phyloP scores from a whole-genome alignment of 495 filamentous ascomycete species.

The Penicillium antarcticum region DNA sequence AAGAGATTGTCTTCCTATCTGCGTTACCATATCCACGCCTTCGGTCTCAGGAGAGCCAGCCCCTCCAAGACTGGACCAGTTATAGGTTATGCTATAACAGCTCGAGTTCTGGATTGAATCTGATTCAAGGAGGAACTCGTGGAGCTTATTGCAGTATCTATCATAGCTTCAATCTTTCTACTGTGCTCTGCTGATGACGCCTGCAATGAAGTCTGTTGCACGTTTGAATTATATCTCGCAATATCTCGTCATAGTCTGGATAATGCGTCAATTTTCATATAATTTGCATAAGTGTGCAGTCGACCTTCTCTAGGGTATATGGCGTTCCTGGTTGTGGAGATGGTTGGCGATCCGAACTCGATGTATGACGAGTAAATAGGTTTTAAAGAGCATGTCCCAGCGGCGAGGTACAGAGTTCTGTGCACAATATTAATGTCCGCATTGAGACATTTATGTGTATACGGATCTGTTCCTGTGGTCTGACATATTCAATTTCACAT shows the following conservation, averaged over 20 bases:
- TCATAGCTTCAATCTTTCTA: not conserved
- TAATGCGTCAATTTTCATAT: not conserved
- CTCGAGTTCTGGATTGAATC: not conserved
- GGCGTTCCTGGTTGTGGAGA: not conserved
- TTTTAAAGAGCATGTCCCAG: not conserved
- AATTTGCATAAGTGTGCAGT: not conserved
- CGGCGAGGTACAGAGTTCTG: not conserved
- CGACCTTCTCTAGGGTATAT: not conserved
- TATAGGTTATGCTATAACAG: not conserved
- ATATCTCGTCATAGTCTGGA: too few species aligned
- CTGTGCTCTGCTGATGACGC: not conserved
- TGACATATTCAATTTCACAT: not conserved
- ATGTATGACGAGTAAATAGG: not conserved
- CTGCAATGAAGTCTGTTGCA: not conserved
- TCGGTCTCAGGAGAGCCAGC: constrained; percentile 1
- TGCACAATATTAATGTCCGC: not conserved
- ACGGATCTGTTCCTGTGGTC: not conserved
- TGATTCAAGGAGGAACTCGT: not conserved
- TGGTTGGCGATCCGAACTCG: not conserved
- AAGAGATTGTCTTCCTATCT: not conserved
- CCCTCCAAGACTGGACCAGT: not conserved
- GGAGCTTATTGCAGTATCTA: not conserved
- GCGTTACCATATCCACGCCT: constrained; percentile 1
- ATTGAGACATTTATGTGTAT: not conserved
- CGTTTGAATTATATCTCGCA: not conserved